A percentile compares a stretch with the other conserved stretches of the same genome.
Conservation (phyloP, 345 rosid genomes). For the Adansonia digitata region DNA sequence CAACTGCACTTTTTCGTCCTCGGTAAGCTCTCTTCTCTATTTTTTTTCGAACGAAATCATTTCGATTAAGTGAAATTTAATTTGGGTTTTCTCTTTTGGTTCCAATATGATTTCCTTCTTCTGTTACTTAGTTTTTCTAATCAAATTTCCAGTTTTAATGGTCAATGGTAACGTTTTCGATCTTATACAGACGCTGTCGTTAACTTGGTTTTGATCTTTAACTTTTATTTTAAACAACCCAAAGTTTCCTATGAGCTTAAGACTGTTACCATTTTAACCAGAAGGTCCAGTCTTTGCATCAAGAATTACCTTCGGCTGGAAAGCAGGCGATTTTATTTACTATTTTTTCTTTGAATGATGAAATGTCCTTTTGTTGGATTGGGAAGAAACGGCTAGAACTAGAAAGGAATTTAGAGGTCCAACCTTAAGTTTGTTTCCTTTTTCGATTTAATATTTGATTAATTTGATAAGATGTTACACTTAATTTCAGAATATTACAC, state of each 20-base stretch:
- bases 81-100: background rate
- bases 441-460: background rate
- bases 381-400: background rate
- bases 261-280: background rate
- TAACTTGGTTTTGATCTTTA: background rate
- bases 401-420: background rate
- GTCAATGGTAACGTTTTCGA: background rate
- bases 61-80: background rate
- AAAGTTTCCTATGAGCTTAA: background rate
- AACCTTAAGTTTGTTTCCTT: background rate
- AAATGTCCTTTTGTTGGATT: background rate
- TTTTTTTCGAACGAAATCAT: background rate
- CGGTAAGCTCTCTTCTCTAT: constrained; percentile 21
- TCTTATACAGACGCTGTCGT: background rate
- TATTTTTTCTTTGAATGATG: background rate
- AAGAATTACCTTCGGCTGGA: background rate
- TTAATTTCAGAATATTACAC: background rate
- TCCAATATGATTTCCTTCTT: background rate
- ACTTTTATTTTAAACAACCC: background rate
- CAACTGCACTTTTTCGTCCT: constrained; percentile 33
- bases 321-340: background rate
- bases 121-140: background rate
- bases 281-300: background rate
- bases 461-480: background rate
- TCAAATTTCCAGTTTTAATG: background rate